Percentiles rank a stretch among this genome's conserved stretches.
Evolutionary conservation across 164 flowering plant genomes (phyloP).

Genomic region (Berberis vulgaris): DNA sequence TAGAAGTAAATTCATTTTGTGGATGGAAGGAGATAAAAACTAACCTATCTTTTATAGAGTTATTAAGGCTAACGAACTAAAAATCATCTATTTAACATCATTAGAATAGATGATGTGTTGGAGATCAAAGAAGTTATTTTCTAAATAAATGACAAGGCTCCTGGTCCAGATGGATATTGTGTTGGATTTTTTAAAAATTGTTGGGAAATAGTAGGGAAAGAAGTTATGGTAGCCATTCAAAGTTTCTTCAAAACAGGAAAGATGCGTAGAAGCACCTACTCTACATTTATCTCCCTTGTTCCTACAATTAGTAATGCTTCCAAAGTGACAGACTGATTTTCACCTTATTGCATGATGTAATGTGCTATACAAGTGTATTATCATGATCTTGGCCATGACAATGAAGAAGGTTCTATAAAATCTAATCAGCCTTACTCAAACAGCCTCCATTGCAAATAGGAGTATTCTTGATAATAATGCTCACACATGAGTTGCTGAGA

Average conservation of each 20-base stretch:
- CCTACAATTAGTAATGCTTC: not conserved
- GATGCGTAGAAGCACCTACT: not conserved
- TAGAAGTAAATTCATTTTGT: too few species aligned
- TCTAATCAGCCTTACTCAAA: not conserved
- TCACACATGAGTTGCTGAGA: not conserved
- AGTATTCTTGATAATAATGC: not conserved
- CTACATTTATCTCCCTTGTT: not conserved
- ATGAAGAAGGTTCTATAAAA: not conserved
- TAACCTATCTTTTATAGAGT: too few species aligned
- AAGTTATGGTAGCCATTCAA: not conserved
- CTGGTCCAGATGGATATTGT: not conserved
- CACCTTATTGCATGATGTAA: not conserved
- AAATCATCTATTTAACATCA: too few species aligned
- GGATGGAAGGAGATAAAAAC: too few species aligned
- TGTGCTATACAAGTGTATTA: not conserved
- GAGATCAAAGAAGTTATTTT: too few species aligned
- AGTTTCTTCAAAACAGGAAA: not conserved
- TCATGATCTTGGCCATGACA: not conserved
- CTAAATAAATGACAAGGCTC: not conserved
- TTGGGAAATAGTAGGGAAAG: not conserved
- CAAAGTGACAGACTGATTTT: not conserved
- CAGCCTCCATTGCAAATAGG: not conserved
- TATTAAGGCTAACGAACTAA: too few species aligned
- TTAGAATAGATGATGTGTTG: too few species aligned
- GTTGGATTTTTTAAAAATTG: too few species aligned